Evolutionary conservation across 2,329 filamentous ascomycete genomes (phyloP), one percentile per base, ranked within the genome.

Genomic region (Clarireedia monteithiana): DNA sequence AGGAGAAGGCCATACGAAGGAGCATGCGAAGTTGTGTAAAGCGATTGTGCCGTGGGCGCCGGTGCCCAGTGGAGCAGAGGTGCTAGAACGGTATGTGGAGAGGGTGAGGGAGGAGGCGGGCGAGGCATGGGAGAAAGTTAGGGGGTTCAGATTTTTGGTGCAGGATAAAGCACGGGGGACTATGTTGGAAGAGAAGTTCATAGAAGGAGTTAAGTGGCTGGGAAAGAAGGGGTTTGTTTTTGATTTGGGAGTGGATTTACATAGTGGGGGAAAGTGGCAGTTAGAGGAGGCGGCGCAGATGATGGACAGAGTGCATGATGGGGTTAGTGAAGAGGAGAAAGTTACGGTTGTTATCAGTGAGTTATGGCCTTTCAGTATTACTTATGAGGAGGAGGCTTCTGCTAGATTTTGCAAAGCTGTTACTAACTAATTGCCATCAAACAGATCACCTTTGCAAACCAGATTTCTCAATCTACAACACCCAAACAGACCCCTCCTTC

Each of bases 391-490:
- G 40, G 20, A 17, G 15, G 39, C 20, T 20, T 17, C 17, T 30
- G 20, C 34, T 34, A 34, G 34, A 15, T 27, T 30, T 23, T 12
- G 14, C 38, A 50, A n/a, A 15, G 26, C 44, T 50, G 6, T 48
- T 50, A 36, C 49, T 23, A 50, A 23, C 5, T 26, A 47, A 48
- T 17, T 10, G 38, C 24, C 12, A 45, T 14, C 4, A 24, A 17
- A 23, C 61, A 91, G 88, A 96, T 71, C 91, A 96, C 72, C 80
- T 96, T 63, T 91, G 89, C 79, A 96, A 96, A 73, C 91, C 91
- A 1, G 84, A 92, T 69, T 75, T 95, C 27, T 77, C 77, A 34
- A 77, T 88, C 64, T 75, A 78, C 73, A 85, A 80, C 69, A 51
- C 49, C 12, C 77, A 74, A 48, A 66, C 62, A 24, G 66, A 68